phyloP scores from a whole-genome alignment of 1,284 basidiomycete species.

The Leccinum subrobustum region DNA sequence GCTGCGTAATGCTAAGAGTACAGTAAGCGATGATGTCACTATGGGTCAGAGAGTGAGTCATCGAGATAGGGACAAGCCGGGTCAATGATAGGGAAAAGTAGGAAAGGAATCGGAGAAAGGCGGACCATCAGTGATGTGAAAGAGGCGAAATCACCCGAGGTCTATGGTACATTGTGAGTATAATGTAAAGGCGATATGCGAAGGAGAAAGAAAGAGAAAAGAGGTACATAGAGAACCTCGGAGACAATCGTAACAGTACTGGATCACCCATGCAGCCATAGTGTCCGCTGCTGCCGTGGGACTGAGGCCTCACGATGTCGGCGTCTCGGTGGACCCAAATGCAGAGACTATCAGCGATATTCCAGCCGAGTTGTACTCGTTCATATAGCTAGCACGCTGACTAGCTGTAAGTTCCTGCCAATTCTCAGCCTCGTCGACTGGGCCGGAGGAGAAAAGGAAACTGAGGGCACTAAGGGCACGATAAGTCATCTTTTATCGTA shows the following conservation, averaged over 20 bases:
- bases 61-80: too few relatives aligned
- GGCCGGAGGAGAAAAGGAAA: constrained; percentile 28
- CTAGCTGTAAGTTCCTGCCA: constrained; percentile 42
- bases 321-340: constrained; percentile 48
- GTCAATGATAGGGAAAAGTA: too few relatives aligned
- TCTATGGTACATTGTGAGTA: too few relatives aligned
- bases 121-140: too few relatives aligned
- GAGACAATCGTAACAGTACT: constrained; percentile 20
- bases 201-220: too few relatives aligned
- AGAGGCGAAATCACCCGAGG: too few relatives aligned
- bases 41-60: too few relatives aligned
- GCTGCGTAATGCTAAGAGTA: too few relatives aligned
- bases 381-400: constrained; percentile 43
- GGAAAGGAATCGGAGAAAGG: too few relatives aligned
- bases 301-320: constrained; percentile 44
- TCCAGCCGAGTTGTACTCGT: constrained; percentile 53
- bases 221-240: too few relatives aligned
- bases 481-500: not conserved
- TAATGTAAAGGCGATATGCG: too few relatives aligned
- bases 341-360: constrained; percentile 56
- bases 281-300: constrained; percentile 42
- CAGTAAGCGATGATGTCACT: too few relatives aligned
- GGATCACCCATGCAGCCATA: constrained; percentile 49
- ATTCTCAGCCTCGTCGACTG: constrained; percentile 48
- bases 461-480: constrained; percentile 40